These are phyloP conservation scores for Discostella pseudostelligera DNA, from an alignment of 108 stramenopile species.

Conservation along the genomic window DNA sequence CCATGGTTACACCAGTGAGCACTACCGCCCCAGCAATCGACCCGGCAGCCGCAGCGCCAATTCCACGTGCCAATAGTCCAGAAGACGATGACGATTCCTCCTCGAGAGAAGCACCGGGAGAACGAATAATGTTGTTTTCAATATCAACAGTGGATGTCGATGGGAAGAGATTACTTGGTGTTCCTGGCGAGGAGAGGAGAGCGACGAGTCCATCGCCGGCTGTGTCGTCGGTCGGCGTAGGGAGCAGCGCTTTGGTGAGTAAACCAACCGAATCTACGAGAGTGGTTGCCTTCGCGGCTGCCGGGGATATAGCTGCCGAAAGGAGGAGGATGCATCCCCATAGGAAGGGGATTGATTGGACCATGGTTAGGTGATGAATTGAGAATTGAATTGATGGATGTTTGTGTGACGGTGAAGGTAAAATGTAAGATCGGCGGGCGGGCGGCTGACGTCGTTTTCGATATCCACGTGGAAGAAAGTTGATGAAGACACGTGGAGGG, in stretches of 20 bases:
- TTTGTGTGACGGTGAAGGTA: too few species aligned
- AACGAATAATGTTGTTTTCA: conserved; percentile 24
- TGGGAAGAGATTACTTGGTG: conserved; percentile 37
- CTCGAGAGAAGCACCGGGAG: conserved; percentile 66
- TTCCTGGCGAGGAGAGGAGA: conserved; percentile 66
- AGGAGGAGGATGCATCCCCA: too few species aligned
- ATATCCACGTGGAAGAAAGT: too few species aligned
- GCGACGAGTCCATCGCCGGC: conserved; percentile 52
- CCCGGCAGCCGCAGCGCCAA: conserved; percentile 57
- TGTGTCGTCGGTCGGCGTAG: conserved; percentile 16
- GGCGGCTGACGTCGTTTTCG: too few species aligned
- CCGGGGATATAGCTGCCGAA: background rate
- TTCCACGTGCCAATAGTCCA: conserved; percentile 32
- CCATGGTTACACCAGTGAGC: conserved; percentile 70
- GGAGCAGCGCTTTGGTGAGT: conserved; percentile 51
- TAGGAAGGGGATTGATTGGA: too few species aligned
- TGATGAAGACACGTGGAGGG: too few species aligned
- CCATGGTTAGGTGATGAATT: too few species aligned
- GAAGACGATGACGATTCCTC: conserved; percentile 25
- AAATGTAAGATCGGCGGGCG: too few species aligned
- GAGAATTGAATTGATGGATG: too few species aligned
- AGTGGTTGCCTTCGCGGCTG: conserved; percentile 11
- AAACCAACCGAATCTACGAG: conserved; percentile 61
- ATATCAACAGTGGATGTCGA: conserved; percentile 1
- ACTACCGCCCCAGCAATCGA: conserved; percentile 58